Evolutionary conservation across 331 rosid species (phyloP), one percentile per base, ranked within the genome.

Genomic region (Cucumis variabilis): DNA sequence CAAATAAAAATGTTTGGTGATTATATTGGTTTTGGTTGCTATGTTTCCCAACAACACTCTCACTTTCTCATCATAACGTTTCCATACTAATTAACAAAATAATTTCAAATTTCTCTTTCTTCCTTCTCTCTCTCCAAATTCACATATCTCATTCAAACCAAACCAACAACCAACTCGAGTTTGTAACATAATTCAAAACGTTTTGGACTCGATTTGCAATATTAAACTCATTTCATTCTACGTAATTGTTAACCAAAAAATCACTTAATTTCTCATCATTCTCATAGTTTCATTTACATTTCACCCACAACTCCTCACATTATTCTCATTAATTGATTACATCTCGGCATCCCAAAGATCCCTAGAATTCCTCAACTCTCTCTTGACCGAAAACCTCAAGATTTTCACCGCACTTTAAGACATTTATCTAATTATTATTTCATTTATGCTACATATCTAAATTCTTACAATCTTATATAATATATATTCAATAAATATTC

Each of bases 1-100:
- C 48, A 44, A 44, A 44, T 44, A 44, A 44, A 44, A 44, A 7
- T 44, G 48, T 48, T 77, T 77, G 20, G 68, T 63, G 68, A 44
- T 44, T n/a, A n/a, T n/a, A n/a, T n/a, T 77, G 63, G 63, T 14
- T 77, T n/a, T 77, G 63, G 82, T n/a, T 76, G 82, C 33, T 76
- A 12, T 46, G 7, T 76, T 44, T 19, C 37, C 62, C 12, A 63
- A 21, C 82, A 76, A 76, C 63, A 76, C 11, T 17, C 48, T 44
- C 62, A 77, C 82, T 77, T 58, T 75, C 20, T 77, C 37, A 48
- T 77, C 82, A 48, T 76, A 23, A 23, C 16, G n/a, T 46, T 75
- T 75, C 51, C 27, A 41, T 20, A 74, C 9, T 74, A 41, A 30
- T 44, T 44, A 62, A 63, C 0, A 62, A 44, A 74, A 73, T 73